phyloP scores from a whole-genome alignment of 1,284 basidiomycete genomes.

The Cerioporus squamosus region DNA sequence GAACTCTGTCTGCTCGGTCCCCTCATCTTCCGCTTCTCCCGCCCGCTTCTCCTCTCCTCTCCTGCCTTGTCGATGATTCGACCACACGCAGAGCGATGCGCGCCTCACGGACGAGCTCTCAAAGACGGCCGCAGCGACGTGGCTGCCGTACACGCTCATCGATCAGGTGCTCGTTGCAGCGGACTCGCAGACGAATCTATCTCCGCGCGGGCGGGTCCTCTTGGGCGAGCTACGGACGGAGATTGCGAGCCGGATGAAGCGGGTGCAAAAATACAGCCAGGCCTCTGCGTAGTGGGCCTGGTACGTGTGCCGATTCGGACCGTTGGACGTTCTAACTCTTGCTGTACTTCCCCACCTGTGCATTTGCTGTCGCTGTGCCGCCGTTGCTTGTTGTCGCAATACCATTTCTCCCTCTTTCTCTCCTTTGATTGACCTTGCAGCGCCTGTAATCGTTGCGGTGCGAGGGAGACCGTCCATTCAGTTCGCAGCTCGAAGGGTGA shows the following conservation, averaged over 20 bases:
- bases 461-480: no score
- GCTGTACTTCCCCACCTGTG: no score
- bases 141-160: constrained; percentile 85
- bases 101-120: constrained; percentile 58
- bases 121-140: constrained; percentile 65
- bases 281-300: constrained; percentile 17
- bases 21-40: neutral
- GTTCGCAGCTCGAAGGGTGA: no score
- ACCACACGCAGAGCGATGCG: constrained; percentile 53
- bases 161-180: constrained; percentile 84
- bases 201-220: constrained; percentile 43
- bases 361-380: no score
- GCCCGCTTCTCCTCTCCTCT: constrained; percentile 9
- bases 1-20: neutral
- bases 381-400: no score
- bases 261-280: constrained; percentile 61
- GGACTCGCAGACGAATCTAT: constrained; percentile 54
- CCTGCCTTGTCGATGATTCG: constrained; percentile 7
- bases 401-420: no score
- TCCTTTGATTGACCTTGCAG: no score
- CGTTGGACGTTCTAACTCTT: neutral
- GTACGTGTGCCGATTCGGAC: neutral
- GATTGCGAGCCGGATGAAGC: constrained; percentile 62
- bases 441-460: no score
- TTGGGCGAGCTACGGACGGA: constrained; percentile 58